A percentile compares a stretch with the other conserved stretches of the same genome.
Conservation (phyloP, 768 basidiomycete species). For the Jaapia argillacea region DNA sequence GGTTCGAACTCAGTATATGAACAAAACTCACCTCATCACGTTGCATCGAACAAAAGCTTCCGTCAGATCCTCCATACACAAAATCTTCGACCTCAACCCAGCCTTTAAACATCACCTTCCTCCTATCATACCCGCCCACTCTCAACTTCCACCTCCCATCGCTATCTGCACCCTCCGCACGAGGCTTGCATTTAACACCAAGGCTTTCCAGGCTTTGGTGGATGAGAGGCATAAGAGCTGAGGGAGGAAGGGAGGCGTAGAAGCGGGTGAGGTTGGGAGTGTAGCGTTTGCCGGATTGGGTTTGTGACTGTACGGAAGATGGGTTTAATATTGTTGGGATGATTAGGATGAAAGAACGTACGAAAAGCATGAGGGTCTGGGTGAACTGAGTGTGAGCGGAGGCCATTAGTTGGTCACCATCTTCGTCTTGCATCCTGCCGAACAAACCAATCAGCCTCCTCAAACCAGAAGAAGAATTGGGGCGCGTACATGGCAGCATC, state of each 20-base stretch:
- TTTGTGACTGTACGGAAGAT: conserved; percentile 59
- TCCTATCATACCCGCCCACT: conserved; percentile 59
- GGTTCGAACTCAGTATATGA: neutral
- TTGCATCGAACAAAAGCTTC: conserved; percentile 63
- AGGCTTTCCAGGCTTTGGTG: conserved; percentile 39
- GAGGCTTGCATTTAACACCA: conserved; percentile 38
- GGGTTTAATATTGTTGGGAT: neutral
- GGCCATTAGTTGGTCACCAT: conserved; percentile 54
- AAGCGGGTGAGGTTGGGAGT: conserved; percentile 74
- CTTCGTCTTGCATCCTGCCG: conserved; percentile 30
- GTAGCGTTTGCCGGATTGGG: conserved; percentile 63
- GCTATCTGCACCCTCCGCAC: conserved; percentile 1
- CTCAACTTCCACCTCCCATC: conserved; percentile 28
- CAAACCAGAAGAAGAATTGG: too few species aligned
- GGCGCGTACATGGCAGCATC: conserved; percentile 27
- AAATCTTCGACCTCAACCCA: conserved; percentile 67
- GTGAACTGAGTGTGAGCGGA: conserved; percentile 68
- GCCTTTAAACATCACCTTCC: conserved; percentile 61
- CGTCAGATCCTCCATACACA: conserved; percentile 31
- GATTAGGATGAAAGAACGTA: conserved; percentile 26
- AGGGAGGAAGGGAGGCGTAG: conserved; percentile 52
- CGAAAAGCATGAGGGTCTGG: conserved; percentile 72
- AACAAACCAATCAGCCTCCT: too few species aligned
- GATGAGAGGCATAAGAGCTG: conserved; percentile 40
- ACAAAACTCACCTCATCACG: conserved; percentile 48